Evolutionary conservation across 805 yeast species (phyloP).

Genomic region (Candida verbasci): DNA sequence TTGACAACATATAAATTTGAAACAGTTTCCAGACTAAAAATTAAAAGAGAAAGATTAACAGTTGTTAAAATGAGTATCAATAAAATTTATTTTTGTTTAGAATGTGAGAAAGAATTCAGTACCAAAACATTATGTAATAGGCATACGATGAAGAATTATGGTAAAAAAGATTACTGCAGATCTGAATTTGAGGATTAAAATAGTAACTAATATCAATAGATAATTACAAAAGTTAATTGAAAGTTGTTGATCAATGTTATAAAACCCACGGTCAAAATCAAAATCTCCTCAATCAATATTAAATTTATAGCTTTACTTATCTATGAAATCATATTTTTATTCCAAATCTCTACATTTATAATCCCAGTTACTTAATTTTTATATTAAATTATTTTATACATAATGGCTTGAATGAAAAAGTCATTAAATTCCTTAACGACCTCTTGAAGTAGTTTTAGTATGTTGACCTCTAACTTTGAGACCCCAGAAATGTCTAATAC

Average conservation of each 20-base stretch:
- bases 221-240: neutral
- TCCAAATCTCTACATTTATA: no score
- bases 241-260: no score
- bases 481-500: conserved; percentile 99
- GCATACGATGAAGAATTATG: neutral
- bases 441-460: conserved; percentile 99
- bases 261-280: no score
- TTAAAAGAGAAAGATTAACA: no score
- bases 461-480: conserved; percentile 99
- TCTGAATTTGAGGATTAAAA: neutral
- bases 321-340: no score
- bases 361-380: neutral
- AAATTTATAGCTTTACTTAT: no score
- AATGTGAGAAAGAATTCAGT: conserved; percentile 1
- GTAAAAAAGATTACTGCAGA: neutral
- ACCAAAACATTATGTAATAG: conserved; percentile 1
- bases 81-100: conserved; percentile 1
- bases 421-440: conserved; percentile 32
- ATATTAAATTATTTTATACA: conserved; percentile 3
- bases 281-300: no score
- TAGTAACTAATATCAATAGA: neutral
- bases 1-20: no score
- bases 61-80: conserved; percentile 5
- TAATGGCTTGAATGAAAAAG: neutral
- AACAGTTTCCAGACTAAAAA: no score